phyloP scores from a whole-genome alignment of 306 rosid genomes.

The Cucurbita moschata region DNA sequence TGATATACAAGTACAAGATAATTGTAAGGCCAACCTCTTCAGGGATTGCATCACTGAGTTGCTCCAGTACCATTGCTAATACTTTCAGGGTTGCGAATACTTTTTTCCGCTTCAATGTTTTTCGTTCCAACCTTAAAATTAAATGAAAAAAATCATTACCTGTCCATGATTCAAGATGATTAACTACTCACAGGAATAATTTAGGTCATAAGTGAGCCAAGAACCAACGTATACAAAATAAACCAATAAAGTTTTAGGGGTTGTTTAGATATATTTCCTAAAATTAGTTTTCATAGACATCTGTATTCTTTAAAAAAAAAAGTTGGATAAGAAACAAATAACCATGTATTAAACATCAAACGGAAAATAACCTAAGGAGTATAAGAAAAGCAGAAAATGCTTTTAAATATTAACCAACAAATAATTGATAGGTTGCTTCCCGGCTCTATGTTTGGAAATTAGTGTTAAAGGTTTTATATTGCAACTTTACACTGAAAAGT shows the following conservation, averaged over 20 bases:
- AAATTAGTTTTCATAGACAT: neutral
- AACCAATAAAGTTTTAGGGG: neutral
- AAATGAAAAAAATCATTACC: neutral
- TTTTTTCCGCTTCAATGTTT: constrained; percentile 71
- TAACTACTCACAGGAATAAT: neutral
- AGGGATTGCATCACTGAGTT: constrained; percentile 65
- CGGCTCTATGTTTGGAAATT: neutral
- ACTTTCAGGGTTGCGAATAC: constrained; percentile 81
- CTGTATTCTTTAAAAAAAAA: neutral
- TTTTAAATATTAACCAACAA: neutral
- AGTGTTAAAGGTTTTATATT: neutral
- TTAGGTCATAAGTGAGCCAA: neutral
- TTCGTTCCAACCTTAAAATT: constrained; percentile 59
- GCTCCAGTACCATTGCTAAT: constrained; percentile 66
- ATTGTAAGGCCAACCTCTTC: constrained; percentile 49
- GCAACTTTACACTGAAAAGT: neutral
- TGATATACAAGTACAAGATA: neutral
- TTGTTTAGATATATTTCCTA: neutral
- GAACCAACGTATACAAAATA: neutral
- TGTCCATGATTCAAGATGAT: neutral
- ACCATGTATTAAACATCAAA: neutral
- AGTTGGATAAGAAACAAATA: neutral
- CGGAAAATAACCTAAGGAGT: neutral
- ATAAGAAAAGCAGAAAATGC: neutral
- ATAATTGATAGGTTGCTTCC: neutral